Base-by-base conservation (phyloP, 2,329 filamentous ascomycete species). In the Colletotrichum abscissum region DNA sequence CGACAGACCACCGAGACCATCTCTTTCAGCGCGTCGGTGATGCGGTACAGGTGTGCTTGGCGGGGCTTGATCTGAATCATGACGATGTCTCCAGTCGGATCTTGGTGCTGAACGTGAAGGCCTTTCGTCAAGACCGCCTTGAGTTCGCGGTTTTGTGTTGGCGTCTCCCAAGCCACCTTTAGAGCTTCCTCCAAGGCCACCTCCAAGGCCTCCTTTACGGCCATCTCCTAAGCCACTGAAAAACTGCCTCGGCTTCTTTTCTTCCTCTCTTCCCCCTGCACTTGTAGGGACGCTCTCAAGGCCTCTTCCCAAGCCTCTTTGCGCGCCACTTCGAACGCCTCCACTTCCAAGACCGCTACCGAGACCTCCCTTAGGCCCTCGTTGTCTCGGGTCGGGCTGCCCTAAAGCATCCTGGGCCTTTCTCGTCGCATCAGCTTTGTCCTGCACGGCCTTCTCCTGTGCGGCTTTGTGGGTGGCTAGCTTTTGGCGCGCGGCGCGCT, bases 401-500 rank as follows among this genome's bases (percentile, higher is more conserved):
- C 16, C 33, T 9, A 28, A 5, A 56, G 54, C 54, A 19, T 56
- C 54, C 12, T 56, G 22, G 22, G 54, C 54, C 54, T 26, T 26
- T 24, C 63, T 28, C 19, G 52, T 11, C 3, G 19, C 63, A 11
- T 38, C 22, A 60, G n/a, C 38, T 42, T 54, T n/a, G n/a, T 63
- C 26, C 22, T 11, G 66, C 28, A 24, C n/a, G 26, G 55, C 63
- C 35, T 56, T 56, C 3, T 42, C 7, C 24, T 57, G 52, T 19
- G 22, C 33, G 9, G 55, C 26, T 55, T 65, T 64, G 33, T 62
- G 42, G 19, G 49, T 63, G 7, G 63, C 68, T 16, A 76, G 42
- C 62, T 76, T 79, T 63, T 78, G 67, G 11, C 82, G 81, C 46
- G 84, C 84, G 49, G 80, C 79, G n/a, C 76, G 62, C 68, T 85